A percentile compares a stretch with the other conserved stretches of the same genome.
Evolutionary conservation across 164 flowering plant species (phyloP).

Genomic region (Hamamelis virginiana): DNA sequence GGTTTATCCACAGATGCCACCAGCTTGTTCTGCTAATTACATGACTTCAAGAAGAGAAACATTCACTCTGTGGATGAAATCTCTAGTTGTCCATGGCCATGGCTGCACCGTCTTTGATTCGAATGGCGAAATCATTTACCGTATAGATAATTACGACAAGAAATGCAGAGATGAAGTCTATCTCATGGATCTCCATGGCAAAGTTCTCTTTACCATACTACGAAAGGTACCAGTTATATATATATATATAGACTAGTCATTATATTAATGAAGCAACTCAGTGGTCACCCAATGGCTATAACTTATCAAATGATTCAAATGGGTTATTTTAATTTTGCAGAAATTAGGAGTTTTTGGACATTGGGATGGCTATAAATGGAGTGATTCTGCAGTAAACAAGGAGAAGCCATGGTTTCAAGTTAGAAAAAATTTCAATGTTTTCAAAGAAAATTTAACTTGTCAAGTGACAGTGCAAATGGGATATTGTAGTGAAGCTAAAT

Average conservation of each 20-base stretch:
- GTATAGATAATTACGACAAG: constrained; percentile 36
- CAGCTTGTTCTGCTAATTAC: neutral
- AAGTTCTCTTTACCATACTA: constrained; percentile 28
- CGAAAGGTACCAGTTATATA: constrained; percentile 19
- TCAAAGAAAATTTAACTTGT: constrained; percentile 13
- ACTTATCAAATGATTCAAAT: too few species aligned
- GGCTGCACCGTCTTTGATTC: constrained; percentile 39
- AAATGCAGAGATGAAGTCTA: constrained; percentile 35
- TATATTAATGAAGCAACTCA: too few species aligned
- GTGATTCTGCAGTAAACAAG: neutral
- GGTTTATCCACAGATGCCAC: constrained; percentile 10
- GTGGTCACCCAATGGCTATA: too few species aligned
- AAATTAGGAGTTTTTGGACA: constrained; percentile 14
- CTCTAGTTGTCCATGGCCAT: constrained; percentile 28
- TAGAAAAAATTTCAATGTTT: constrained; percentile 17
- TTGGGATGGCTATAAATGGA: constrained; percentile 31
- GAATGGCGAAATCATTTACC: constrained; percentile 32
- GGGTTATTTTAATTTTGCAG: constrained; percentile 15
- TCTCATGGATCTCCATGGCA: constrained; percentile 41
- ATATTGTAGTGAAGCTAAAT: constrained; percentile 2
- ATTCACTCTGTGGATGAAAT: constrained; percentile 49
- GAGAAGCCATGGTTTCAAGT: constrained; percentile 35
- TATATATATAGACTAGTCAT: too few species aligned
- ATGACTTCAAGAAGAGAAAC: constrained; percentile 21
- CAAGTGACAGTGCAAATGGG: constrained; percentile 14